Evolutionary conservation across 2,329 filamentous ascomycete genomes (phyloP).

Genomic region (Curvularia hawaiiensis): DNA sequence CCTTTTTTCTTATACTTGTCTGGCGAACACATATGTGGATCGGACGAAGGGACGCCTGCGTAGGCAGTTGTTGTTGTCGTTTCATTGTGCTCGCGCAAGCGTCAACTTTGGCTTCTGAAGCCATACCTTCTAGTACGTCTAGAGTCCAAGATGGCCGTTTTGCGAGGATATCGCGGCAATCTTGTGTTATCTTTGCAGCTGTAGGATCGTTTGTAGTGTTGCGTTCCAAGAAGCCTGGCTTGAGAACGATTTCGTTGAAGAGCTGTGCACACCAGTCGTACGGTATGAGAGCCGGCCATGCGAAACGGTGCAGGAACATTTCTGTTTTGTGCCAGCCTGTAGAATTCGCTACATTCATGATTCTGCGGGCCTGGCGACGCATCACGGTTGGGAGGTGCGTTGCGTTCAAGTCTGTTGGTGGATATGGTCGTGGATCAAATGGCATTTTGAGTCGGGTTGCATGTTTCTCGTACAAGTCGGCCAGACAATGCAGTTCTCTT

Average conservation of each 20-base stretch:
- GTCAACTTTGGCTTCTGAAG: background rate
- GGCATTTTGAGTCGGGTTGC: conserved; percentile 14
- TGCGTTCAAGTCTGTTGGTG: conserved; percentile 1
- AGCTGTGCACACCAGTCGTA: conserved; percentile 13
- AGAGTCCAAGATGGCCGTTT: conserved; percentile 1
- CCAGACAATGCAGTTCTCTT: conserved; percentile 7
- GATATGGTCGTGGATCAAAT: conserved; percentile 9
- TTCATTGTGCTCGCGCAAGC: background rate
- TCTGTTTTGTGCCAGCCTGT: background rate
- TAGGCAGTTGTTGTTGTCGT: background rate
- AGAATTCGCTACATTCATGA: background rate
- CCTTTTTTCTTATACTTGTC: background rate
- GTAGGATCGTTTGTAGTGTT: background rate
- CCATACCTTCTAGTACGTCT: background rate
- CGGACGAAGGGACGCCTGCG: background rate
- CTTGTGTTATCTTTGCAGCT: background rate
- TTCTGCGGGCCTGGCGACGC: background rate
- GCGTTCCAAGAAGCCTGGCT: background rate
- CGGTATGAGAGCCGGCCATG: conserved; percentile 14
- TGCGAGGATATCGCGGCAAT: background rate
- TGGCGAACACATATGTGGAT: background rate
- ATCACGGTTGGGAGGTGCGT: conserved; percentile 6
- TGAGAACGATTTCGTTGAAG: conserved; percentile 2
- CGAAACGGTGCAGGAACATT: conserved; percentile 4
- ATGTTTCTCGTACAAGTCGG: conserved; percentile 14